Base-by-base conservation (phyloP, 148 eudicot genomes). In the Heliosperma pusillum region DNA sequence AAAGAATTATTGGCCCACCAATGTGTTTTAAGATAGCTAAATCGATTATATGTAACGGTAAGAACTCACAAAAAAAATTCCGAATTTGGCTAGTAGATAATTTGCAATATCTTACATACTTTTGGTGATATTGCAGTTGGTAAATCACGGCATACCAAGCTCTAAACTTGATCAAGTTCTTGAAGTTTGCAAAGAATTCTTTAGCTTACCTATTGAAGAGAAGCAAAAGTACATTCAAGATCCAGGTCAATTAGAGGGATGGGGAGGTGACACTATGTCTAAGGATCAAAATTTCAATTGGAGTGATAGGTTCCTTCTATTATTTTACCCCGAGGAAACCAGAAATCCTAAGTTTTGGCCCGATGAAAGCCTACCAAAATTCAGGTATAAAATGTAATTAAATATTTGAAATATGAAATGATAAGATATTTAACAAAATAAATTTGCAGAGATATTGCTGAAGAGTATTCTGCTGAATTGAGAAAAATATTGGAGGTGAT, bases 181-280 rank as follows among this genome's bases (percentile, higher is more conserved):
- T 3, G 36, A 70, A 57, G 20, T 74, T 22, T n/a, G 21, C 45
- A 80, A 70, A 44, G 62, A 68, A 5, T 83, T 83, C n/a, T 65
- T 83, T 83, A 67, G 73, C 16, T 59, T 80, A 10, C 76, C 86
- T 10, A 11, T 57, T 2, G 81, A 74, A 50, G 86, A 76, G 71
- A 83, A 80, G 33, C 62, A 66, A 22, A 83, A 77, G 27, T 64
- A 65, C 66, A 44, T 62, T 4, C 67, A 70, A 64, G 29, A 47
- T 11, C 12, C 3, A 4, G 66, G 36, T 11, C 44, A 19, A 3
- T 3, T 45, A 11, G 78, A 83, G 42, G 86, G 85, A 0, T 76
- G 69, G 27, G 82, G 82, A n/a, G 57, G 24, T 16, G 80, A 68
- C 20, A 53, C 22, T 30, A 58, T 62, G 19, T 58, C 72, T 3